Percentiles rank a stretch among this genome's conserved stretches.
Evolutionary conservation across 345 rosid genomes (phyloP).

Genomic region (Lumnitzera racemosa): DNA sequence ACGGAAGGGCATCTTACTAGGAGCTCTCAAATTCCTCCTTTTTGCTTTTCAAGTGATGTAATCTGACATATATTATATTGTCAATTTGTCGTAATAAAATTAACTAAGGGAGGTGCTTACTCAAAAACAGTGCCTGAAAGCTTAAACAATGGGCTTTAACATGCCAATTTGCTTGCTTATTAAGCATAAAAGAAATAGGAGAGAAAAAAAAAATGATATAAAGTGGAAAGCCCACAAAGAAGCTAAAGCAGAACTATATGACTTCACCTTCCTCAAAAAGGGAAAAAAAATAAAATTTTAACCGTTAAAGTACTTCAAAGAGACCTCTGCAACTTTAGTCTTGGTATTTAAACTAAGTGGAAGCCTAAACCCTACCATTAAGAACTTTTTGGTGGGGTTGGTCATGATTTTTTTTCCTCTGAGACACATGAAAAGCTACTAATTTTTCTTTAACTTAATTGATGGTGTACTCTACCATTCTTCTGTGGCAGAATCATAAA

Average conservation of each 20-base stretch:
- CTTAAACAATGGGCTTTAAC: constrained; percentile 1
- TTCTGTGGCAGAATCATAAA: too few species aligned
- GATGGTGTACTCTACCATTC: neutral
- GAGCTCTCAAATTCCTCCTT: too few species aligned
- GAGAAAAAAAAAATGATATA: neutral
- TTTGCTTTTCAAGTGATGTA: neutral
- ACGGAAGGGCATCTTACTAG: too few species aligned
- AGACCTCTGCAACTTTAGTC: constrained; percentile 15
- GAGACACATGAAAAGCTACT: neutral
- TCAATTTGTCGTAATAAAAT: neutral
- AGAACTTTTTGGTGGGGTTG: constrained; percentile 7
- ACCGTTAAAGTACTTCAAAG: neutral
- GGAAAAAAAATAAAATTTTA: constrained; percentile 3
- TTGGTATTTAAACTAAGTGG: constrained; percentile 4
- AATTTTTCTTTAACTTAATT: neutral
- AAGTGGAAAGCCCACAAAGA: constrained; percentile 15
- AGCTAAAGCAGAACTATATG: constrained; percentile 9
- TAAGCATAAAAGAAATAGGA: neutral
- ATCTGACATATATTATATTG: neutral
- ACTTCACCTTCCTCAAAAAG: constrained; percentile 14
- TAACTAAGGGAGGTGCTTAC: constrained; percentile 5
- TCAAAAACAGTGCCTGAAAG: neutral
- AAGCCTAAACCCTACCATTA: constrained; percentile 18
- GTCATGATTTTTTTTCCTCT: constrained; percentile 1
- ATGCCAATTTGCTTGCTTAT: constrained; percentile 1